Evolutionary conservation across 2,329 filamentous ascomycete species (phyloP), one percentile per base, ranked within the genome.

Genomic region (Orbilia brochopaga): DNA sequence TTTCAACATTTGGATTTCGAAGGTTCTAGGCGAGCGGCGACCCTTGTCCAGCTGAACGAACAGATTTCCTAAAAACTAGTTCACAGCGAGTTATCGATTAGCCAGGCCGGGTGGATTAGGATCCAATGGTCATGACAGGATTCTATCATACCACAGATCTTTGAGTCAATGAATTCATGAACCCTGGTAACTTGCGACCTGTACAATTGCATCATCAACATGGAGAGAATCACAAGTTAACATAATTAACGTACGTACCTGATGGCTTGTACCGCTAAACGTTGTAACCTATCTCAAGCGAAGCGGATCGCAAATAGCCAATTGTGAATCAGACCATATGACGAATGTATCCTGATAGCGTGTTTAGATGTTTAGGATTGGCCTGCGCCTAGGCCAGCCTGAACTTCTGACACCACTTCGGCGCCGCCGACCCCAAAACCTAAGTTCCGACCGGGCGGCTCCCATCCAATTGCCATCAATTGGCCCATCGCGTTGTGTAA

Each of bases 11-110:
- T 62, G 65, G 48, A 69, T 46, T n/a, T n/a, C n/a, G n/a, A n/a
- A n/a, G n/a, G n/a, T n/a, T 62, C 57, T 63, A 62, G 58, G 58
- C 65, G 65, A 69, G 65, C 8, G 5, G 37, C 13, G 60, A 44
- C 53, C 65, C 65, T 62, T 69, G 65, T 54, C 37, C 65, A 69
- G 65, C 65, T 69, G 65, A 69, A 48, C 5, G 23, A 21, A 30
- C 37, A 30, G 27, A 37, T 51, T 15, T n/a, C n/a, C n/a, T n/a
- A n/a, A 24, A 59, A 46, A 51, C 27, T 32, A 32, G 24, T 50
- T 32, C 32, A 37, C 1, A 19, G 50, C 13, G 11, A 8, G 13
- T n/a, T 6, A 40, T 50, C 46, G 42, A 52, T 40, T 15, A 37
- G 23, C 27, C 17, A 50, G 50, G 42, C n/a, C 56, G 50, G 13